phyloP scores from a whole-genome alignment of 768 basidiomycete species.

The Mrakia frigida region DNA sequence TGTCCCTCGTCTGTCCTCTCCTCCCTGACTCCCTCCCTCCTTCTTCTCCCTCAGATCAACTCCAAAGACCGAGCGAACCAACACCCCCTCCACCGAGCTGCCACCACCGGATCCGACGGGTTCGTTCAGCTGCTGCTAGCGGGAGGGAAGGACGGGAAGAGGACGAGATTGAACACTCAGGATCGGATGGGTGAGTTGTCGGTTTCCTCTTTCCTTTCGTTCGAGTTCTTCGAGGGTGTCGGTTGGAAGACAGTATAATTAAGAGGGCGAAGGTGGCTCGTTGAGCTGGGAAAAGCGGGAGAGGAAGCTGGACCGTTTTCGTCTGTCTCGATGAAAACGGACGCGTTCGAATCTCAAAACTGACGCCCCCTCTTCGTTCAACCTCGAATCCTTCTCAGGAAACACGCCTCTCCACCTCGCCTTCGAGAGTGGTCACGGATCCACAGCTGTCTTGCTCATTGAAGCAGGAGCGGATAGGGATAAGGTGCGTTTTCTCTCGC shows the following conservation, averaged over 20 bases:
- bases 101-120: constrained; percentile 86
- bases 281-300: too few species aligned
- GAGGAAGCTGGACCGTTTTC: too few species aligned
- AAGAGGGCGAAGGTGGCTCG: too few species aligned
- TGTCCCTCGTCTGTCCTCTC: neutral
- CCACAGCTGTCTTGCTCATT: constrained; percentile 82
- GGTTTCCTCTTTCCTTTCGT: constrained; percentile 18
- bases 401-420: constrained; percentile 96
- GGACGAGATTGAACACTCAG: constrained; percentile 74
- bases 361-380: neutral
- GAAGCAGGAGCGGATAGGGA: constrained; percentile 91
- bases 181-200: constrained; percentile 44
- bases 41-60: constrained; percentile 64
- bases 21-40: neutral
- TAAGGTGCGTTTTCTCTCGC: constrained; percentile 56
- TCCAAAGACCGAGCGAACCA: constrained; percentile 91
- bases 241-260: too few species aligned
- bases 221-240: too few species aligned
- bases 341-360: too few species aligned
- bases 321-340: too few species aligned
- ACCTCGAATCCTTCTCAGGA: constrained; percentile 49
- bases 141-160: constrained; percentile 49
- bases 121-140: constrained; percentile 76
- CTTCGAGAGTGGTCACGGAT: constrained; percentile 91
- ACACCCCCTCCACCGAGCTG: constrained; percentile 90